Evolutionary conservation across 2,329 filamentous ascomycete species (phyloP).

Genomic region (Gremmenia infestans): DNA sequence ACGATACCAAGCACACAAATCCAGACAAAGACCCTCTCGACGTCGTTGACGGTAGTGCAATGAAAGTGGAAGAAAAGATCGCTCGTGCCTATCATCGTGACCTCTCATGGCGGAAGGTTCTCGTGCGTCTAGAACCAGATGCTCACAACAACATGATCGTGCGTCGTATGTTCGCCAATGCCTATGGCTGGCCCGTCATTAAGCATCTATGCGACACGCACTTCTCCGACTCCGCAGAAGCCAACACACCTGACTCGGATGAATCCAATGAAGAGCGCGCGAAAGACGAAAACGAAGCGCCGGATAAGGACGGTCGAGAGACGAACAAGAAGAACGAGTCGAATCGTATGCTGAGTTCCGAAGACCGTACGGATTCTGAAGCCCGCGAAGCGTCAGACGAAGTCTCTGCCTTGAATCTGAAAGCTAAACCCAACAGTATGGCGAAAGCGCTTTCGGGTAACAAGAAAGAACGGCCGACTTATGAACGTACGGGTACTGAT

Average conservation of each 20-base stretch:
- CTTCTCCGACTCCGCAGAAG: conserved; percentile 70
- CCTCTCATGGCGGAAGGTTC: conserved; percentile 91
- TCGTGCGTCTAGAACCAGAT: conserved; percentile 92
- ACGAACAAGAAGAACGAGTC: conserved; percentile 37
- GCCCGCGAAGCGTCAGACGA: conserved; percentile 39
- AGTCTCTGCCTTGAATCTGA: conserved; percentile 27
- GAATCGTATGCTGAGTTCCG: conserved; percentile 29
- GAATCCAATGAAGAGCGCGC: conserved; percentile 67
- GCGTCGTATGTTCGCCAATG: conserved; percentile 92
- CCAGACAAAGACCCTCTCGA: conserved; percentile 42
- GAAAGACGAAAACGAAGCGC: conserved; percentile 49
- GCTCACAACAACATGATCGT: conserved; percentile 99
- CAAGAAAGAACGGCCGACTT: background rate
- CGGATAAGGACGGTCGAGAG: conserved; percentile 62
- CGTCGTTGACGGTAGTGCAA: conserved; percentile 56
- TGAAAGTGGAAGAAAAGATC: conserved; percentile 97
- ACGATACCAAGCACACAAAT: conserved; percentile 45
- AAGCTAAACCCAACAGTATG: conserved; percentile 14
- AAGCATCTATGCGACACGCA: conserved; percentile 94
- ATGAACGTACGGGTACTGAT: conserved; percentile 1
- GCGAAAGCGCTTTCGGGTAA: conserved; percentile 10
- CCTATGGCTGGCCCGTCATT: conserved; percentile 94
- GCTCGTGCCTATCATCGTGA: conserved; percentile 90
- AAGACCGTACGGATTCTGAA: conserved; percentile 42
- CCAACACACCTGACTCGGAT: conserved; percentile 61